phyloP scores from a whole-genome alignment of 768 basidiomycete genomes.

The Lactarius hengduanensis region DNA sequence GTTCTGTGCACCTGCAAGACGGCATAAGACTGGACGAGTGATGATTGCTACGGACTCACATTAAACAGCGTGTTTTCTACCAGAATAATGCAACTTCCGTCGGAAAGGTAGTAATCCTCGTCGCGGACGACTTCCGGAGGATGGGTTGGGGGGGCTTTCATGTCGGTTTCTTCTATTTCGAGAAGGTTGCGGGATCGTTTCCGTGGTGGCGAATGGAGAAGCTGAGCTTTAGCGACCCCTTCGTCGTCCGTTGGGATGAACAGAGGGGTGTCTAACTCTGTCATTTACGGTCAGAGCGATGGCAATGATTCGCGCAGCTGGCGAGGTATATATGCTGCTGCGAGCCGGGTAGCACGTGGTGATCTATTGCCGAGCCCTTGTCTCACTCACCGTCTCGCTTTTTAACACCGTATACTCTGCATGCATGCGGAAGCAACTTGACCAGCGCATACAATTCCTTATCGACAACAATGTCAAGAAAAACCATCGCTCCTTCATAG shows the following conservation, averaged over 20 bases:
- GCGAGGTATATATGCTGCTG: not conserved
- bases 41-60: constrained; percentile 9
- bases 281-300: constrained; percentile 17
- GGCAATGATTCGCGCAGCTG: not conserved
- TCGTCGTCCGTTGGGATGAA: constrained; percentile 29
- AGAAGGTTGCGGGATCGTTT: constrained; percentile 23
- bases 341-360: constrained; percentile 13
- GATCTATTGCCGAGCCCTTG: not conserved
- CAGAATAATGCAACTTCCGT: constrained; percentile 29
- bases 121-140: constrained; percentile 20
- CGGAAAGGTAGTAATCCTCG: constrained; percentile 27
- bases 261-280: constrained; percentile 24
- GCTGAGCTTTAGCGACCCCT: constrained; percentile 19
- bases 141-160: constrained; percentile 7
- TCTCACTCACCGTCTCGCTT: not conserved
- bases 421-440: constrained; percentile 91
- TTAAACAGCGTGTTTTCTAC: constrained; percentile 28
- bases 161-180: constrained; percentile 10
- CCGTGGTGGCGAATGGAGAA: constrained; percentile 27
- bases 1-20: constrained; percentile 26
- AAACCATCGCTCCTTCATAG: constrained; percentile 93
- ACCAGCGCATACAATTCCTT: constrained; percentile 88
- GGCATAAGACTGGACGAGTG: not conserved
- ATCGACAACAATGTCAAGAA: constrained; percentile 92
- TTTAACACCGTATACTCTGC: not conserved